phyloP scores from a whole-genome alignment of 495 filamentous ascomycete species.

The Daldinia caldariorum region DNA sequence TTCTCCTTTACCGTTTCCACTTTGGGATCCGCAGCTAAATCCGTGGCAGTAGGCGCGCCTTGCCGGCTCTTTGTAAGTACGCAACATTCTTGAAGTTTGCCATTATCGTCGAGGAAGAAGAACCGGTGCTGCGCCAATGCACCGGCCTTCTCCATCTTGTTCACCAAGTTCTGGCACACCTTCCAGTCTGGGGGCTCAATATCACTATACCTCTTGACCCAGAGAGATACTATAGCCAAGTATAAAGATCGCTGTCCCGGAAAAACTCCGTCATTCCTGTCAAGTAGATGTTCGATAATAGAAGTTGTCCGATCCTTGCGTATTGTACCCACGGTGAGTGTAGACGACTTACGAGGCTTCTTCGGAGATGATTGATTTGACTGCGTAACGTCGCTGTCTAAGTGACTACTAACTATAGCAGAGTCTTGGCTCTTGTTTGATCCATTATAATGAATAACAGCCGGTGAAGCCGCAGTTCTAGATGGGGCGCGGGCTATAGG shows the following conservation, averaged over 20 bases:
- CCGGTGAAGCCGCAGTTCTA: background rate
- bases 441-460: background rate
- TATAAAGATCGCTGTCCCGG: constrained; percentile 78
- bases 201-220: constrained; percentile 67
- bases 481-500: background rate
- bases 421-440: background rate
- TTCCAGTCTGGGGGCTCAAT: constrained; percentile 50
- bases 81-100: constrained; percentile 43
- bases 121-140: constrained; percentile 71
- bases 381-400: background rate
- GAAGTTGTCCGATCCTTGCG: constrained; percentile 54
- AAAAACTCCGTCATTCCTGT: constrained; percentile 75
- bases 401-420: background rate
- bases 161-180: constrained; percentile 63
- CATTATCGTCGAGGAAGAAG: constrained; percentile 58
- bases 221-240: constrained; percentile 71
- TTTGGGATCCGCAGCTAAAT: constrained; percentile 37
- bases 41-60: background rate
- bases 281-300: constrained; percentile 75
- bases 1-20: constrained; percentile 50
- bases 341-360: constrained; percentile 17
- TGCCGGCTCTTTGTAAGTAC: constrained; percentile 34
- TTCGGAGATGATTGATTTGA: constrained; percentile 3
- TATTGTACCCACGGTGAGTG: constrained; percentile 37
- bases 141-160: constrained; percentile 66